phyloP scores from a whole-genome alignment of 192 early-diverging fungal species.

The Backusella australiensis region DNA sequence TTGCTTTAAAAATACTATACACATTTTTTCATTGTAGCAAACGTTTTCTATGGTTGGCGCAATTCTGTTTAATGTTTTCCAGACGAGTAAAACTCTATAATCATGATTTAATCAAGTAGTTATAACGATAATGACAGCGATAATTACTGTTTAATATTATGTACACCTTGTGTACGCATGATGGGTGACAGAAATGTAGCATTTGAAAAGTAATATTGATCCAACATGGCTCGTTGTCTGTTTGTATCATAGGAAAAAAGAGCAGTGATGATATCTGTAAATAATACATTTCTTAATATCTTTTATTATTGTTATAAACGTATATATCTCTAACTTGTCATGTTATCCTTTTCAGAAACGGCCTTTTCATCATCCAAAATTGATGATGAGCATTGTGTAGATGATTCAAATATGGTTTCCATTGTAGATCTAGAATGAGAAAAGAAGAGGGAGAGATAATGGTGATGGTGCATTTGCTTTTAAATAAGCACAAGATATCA shows the following conservation, averaged over 20 bases:
- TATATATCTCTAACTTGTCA: neutral
- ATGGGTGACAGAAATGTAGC: conserved; percentile 50
- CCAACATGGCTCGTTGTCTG: conserved; percentile 44
- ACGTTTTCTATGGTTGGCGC: conserved; percentile 28
- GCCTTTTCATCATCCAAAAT: neutral
- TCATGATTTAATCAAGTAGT: too few species aligned
- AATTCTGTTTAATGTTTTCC: conserved; percentile 29
- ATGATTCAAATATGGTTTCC: neutral
- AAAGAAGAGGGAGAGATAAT: neutral
- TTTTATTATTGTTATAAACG: neutral
- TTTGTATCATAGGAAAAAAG: conserved; percentile 48
- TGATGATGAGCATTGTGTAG: neutral
- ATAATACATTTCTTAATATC: neutral
- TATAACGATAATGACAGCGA: too few species aligned
- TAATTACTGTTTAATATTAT: conserved; percentile 49
- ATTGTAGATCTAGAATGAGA: neutral
- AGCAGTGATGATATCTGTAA: conserved; percentile 37
- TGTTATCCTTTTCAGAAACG: neutral
- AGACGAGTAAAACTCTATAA: conserved; percentile 29
- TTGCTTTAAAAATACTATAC: conserved; percentile 46
- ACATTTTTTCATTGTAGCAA: conserved; percentile 24
- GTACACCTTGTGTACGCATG: conserved; percentile 42
- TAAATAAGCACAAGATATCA: neutral
- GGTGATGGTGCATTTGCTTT: neutral
- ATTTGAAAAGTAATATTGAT: conserved; percentile 45